Conservation (phyloP, 306 rosid genomes). For the Prunus fruticosa region DNA sequence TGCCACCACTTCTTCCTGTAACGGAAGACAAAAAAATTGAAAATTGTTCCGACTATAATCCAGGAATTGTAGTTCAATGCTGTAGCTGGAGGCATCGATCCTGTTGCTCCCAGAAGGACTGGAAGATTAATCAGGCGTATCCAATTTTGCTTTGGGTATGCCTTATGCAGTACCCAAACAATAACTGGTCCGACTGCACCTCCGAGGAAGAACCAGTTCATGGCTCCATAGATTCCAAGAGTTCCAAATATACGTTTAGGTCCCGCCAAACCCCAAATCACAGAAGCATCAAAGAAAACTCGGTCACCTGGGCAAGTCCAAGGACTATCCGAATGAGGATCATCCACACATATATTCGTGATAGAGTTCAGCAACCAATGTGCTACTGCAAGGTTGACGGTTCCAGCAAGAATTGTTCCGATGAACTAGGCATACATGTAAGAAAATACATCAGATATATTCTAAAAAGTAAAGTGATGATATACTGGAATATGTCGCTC, state of each 20-base stretch:
- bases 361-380: slow-evolving; percentile 69
- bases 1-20: slow-evolving; percentile 88
- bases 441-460: slow-evolving; percentile 8
- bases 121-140: slow-evolving; percentile 81
- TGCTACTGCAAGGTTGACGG: slow-evolving; percentile 68
- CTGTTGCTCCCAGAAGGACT: slow-evolving; percentile 78
- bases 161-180: slow-evolving; percentile 65
- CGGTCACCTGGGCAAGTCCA: slow-evolving; percentile 82
- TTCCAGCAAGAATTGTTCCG: slow-evolving; percentile 83
- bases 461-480: background rate
- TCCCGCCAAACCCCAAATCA: slow-evolving; percentile 85
- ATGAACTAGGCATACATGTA: slow-evolving; percentile 47
- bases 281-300: slow-evolving; percentile 83
- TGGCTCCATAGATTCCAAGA: slow-evolving; percentile 54
- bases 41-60: slow-evolving; percentile 63
- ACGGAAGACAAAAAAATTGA: slow-evolving; percentile 74
- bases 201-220: slow-evolving; percentile 88
- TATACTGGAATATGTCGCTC: background rate
- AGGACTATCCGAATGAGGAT: slow-evolving; percentile 54
- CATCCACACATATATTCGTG: slow-evolving; percentile 55
- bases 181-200: slow-evolving; percentile 72
- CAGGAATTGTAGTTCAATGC: slow-evolving; percentile 78
- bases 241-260: slow-evolving; percentile 66
- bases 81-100: slow-evolving; percentile 73
- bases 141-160: slow-evolving; percentile 73